A percentile compares a stretch with the other conserved stretches of the same genome.
Conservation (phyloP, 345 rosid species). For the Tarenaya hassleriana region DNA sequence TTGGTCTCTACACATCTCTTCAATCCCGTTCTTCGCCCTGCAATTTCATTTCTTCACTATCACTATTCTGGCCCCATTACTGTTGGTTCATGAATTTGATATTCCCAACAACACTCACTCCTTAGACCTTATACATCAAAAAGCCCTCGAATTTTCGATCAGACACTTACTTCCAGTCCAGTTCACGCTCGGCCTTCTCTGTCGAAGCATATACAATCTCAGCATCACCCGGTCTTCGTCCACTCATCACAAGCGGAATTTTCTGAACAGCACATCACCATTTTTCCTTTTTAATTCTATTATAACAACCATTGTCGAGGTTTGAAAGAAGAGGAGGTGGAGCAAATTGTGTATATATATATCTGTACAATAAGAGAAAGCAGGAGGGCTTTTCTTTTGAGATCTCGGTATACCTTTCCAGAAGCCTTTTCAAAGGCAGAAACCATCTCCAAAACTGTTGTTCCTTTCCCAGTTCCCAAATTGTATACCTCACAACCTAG, state of each 20-base stretch:
- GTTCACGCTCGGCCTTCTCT: slow-evolving; percentile 65
- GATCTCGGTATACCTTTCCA: slow-evolving; percentile 84
- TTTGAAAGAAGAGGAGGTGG: too few species aligned
- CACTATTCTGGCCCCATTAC: too few species aligned
- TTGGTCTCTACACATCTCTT: slow-evolving; percentile 93
- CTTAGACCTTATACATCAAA: background rate
- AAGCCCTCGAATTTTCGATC: background rate
- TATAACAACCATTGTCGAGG: too few species aligned
- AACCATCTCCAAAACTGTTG: slow-evolving; percentile 97
- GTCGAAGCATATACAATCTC: slow-evolving; percentile 90
- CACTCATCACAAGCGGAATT: slow-evolving; percentile 72
- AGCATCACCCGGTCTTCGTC: slow-evolving; percentile 83
- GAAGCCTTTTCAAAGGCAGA: slow-evolving; percentile 88
- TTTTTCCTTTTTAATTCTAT: background rate
- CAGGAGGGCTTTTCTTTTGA: background rate
- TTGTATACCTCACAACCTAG: slow-evolving; percentile 92
- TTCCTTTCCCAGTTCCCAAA: slow-evolving; percentile 94
- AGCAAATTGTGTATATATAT: too few species aligned
- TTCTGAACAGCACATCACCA: slow-evolving; percentile 33
- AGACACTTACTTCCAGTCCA: slow-evolving; percentile 84
- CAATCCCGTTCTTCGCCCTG: slow-evolving; percentile 80
- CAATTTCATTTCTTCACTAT: slow-evolving; percentile 15
- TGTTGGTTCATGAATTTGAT: too few species aligned
- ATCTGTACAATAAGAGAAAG: background rate
- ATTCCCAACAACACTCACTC: too few species aligned